A percentile compares a stretch with the other conserved stretches of the same genome.
Conservation (phyloP, 306 rosid genomes). For the Oxytropis ochrocephala region DNA sequence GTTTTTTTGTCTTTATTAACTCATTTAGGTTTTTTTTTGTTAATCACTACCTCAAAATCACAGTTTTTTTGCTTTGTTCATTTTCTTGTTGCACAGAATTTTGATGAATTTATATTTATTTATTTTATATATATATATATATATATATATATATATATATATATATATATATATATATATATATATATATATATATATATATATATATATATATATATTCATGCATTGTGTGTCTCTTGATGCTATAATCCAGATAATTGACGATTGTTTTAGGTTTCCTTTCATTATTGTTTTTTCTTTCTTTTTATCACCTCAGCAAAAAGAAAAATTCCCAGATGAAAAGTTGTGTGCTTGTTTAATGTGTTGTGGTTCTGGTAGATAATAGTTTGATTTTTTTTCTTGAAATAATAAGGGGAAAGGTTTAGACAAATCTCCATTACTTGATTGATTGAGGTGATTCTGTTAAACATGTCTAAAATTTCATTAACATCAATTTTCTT, state of each 20-base stretch:
- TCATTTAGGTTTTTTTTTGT: neutral
- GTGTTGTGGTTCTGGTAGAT: neutral
- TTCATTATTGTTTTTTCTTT: neutral
- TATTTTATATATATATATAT: neutral
- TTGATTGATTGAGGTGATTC: constrained; percentile 8
- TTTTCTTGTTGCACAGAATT: neutral
- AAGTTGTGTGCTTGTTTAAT: constrained; percentile 22
- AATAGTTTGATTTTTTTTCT: constrained; percentile 19
- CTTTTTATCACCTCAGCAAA: neutral
- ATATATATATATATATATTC: too few relatives aligned
- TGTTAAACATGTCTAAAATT: constrained; percentile 12
- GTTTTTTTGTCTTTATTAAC: constrained; percentile 1
- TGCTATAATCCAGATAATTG: neutral
- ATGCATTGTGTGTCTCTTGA: neutral
- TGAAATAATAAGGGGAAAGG: constrained; percentile 18
- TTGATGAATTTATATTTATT: neutral
- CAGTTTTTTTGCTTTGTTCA: neutral
- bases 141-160: too few relatives aligned
- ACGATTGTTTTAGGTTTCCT: neutral
- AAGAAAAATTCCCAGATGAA: constrained; percentile 13
- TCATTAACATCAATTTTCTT: constrained; percentile 37
- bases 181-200: too few relatives aligned
- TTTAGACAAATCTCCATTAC: constrained; percentile 29
- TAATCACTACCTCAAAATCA: neutral
- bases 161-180: too few relatives aligned